phyloP scores from a whole-genome alignment of 2,329 filamentous ascomycete genomes.

The Beauveria australis region DNA sequence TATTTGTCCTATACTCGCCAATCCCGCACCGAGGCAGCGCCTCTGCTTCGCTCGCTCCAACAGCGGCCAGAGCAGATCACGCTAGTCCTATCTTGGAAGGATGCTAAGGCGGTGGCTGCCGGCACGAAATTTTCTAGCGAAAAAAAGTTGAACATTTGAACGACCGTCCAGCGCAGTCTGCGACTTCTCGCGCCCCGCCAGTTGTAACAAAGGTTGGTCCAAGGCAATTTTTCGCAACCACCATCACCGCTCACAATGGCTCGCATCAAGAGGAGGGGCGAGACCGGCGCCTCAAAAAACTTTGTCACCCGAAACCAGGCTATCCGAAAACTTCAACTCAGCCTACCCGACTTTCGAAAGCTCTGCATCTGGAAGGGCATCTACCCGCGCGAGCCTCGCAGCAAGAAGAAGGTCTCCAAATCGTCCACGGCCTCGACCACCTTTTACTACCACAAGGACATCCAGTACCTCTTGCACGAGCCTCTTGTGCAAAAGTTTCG shows the following conservation, averaged over 20 bases:
- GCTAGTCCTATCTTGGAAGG: conserved; percentile 3
- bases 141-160: conserved; percentile 11
- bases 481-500: conserved; percentile 90
- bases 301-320: conserved; percentile 96
- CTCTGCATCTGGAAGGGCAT: conserved; percentile 99
- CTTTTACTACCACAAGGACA: conserved; percentile 88
- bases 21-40: not conserved
- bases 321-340: conserved; percentile 95
- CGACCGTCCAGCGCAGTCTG: conserved; percentile 15
- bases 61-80: not conserved
- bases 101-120: not conserved
- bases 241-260: conserved; percentile 42
- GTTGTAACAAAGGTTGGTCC: conserved; percentile 12
- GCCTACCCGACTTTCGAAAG: conserved; percentile 91
- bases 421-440: conserved; percentile 85
- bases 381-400: conserved; percentile 93
- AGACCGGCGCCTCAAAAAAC: conserved; percentile 91
- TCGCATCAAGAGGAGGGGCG: conserved; percentile 86
- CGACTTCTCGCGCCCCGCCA: conserved; percentile 23
- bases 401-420: conserved; percentile 94
- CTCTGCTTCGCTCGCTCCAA: not conserved
- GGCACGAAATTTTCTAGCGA: conserved; percentile 13
- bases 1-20: not conserved
- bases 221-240: conserved; percentile 6
- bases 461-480: conserved; percentile 96